Evolutionary conservation across 305 asterid species (phyloP).

Genomic region (Fraxinus platypoda): DNA sequence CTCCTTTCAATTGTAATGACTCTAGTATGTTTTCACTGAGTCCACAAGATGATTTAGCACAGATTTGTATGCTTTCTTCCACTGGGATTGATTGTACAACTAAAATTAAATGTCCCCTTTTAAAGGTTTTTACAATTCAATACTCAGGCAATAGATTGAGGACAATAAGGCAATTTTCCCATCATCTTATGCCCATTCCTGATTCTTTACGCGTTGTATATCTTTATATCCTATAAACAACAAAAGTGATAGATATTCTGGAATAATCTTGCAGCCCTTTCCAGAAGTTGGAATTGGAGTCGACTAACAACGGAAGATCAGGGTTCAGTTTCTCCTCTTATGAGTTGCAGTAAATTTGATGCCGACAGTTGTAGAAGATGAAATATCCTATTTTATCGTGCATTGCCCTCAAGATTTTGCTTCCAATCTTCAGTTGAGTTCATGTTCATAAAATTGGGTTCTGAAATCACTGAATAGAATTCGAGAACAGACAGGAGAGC

Average conservation of each 20-base stretch:
- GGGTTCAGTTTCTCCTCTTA: slow-evolving; percentile 90
- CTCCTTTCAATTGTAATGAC: not conserved
- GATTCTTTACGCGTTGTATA: not conserved
- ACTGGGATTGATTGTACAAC: not conserved
- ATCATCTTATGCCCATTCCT: not conserved
- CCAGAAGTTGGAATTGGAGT: slow-evolving; percentile 83
- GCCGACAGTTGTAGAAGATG: not conserved
- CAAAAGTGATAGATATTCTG: slow-evolving; percentile 7
- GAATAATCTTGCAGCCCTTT: slow-evolving; percentile 66
- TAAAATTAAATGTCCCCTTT: not conserved
- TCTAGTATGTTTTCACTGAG: not conserved
- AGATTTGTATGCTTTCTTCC: not conserved
- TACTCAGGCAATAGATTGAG: not conserved
- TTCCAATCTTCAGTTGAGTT: not conserved
- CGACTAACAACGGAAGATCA: slow-evolving; percentile 67
- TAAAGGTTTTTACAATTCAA: not conserved
- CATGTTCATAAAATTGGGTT: not conserved
- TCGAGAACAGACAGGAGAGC: not conserved
- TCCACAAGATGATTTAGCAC: not conserved
- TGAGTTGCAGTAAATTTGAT: slow-evolving; percentile 56
- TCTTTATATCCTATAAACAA: not conserved
- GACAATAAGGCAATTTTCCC: not conserved
- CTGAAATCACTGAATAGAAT: not conserved
- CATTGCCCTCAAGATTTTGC: not conserved
- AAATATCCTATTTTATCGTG: not conserved